Evolutionary conservation across 768 basidiomycete species (phyloP).

Genomic region (Lentinula sp.): DNA sequence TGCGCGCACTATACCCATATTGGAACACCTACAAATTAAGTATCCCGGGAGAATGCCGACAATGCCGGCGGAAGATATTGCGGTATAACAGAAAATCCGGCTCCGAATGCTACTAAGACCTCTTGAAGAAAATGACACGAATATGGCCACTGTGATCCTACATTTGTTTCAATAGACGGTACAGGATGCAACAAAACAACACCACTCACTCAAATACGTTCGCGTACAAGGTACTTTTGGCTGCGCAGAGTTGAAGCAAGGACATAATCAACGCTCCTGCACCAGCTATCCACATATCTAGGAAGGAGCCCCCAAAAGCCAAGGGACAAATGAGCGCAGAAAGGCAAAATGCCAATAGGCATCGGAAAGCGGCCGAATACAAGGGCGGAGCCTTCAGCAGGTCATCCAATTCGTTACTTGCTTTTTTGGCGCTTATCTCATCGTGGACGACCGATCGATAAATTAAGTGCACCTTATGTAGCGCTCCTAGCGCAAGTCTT

Average conservation of each 20-base stretch:
- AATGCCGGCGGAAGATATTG: slow-evolving; percentile 83
- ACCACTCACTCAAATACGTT: slow-evolving; percentile 84
- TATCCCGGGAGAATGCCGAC: slow-evolving; percentile 90
- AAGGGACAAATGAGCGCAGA: slow-evolving; percentile 79
- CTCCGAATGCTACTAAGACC: slow-evolving; percentile 74
- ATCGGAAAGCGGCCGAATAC: slow-evolving; percentile 58
- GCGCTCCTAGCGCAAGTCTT: slow-evolving; percentile 73
- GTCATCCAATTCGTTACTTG: slow-evolving; percentile 53
- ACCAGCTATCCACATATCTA: slow-evolving; percentile 85
- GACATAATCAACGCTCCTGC: slow-evolving; percentile 60
- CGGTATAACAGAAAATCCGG: slow-evolving; percentile 85
- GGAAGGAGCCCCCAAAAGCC: slow-evolving; percentile 77
- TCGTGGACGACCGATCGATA: slow-evolving; percentile 91
- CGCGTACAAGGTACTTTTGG: slow-evolving; percentile 75
- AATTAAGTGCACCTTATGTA: slow-evolving; percentile 79
- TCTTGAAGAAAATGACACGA: slow-evolving; percentile 77
- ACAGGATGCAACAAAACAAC: not conserved
- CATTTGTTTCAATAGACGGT: slow-evolving; percentile 7
- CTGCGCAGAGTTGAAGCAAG: slow-evolving; percentile 66
- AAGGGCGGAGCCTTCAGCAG: slow-evolving; percentile 61
- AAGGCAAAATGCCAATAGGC: slow-evolving; percentile 61
- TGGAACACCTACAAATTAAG: slow-evolving; percentile 54
- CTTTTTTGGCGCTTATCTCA: slow-evolving; percentile 79
- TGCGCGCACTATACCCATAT: not conserved
- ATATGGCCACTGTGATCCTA: slow-evolving; percentile 78